Evolutionary conservation across 2,329 filamentous ascomycete genomes (phyloP), one percentile per base, ranked within the genome.

Genomic region (Lojkania enalia): DNA sequence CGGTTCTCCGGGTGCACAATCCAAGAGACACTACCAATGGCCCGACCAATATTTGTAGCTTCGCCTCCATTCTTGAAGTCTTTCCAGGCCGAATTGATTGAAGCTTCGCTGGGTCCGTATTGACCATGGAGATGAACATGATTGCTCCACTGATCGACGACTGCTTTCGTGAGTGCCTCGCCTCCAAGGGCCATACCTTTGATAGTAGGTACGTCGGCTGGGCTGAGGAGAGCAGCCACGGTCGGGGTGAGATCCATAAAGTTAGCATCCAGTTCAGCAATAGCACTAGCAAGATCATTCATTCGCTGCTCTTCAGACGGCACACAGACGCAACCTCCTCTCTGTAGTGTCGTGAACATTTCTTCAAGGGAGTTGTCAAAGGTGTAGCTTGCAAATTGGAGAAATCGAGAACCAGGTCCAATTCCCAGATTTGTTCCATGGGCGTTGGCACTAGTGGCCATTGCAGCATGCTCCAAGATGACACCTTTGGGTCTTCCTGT

Each of bases 401-500:
- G 33, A 11, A 36, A 20, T 21, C 33, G 15, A 11, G 33, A 9
- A 15, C 33, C 19, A 5, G 15, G 16, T 6, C 19, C 19, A 21
- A 20, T 11, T 5, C 33, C 33, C 11, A 36, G 16, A 11, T 20
- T 21, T 15, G 16, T 36, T 21, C 16, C 33, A 11, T 21, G 33
- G 21, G 33, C 16, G 14, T 20, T 20, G 9, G 33, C 33, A 21
- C 33, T 36, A 15, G 16, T 36, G 5, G 15, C 19, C 15, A 20
- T 20, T 5, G 33, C 19, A 20, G 15, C 16, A 15, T 36, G 33
- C 15, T 20, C 15, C 5, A 36, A 11, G 12, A 20, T 11, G 16
- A 36, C 33, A 3, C 87, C 87, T 58, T 92, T 91, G 0, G 87
- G 88, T 1, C 72, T 73, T 12, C 33, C 33, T 21, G 0, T 92